These are phyloP conservation scores for Eustoma russellianum DNA, from an alignment of 257 asterid genomes.

Conservation along the genomic window DNA sequence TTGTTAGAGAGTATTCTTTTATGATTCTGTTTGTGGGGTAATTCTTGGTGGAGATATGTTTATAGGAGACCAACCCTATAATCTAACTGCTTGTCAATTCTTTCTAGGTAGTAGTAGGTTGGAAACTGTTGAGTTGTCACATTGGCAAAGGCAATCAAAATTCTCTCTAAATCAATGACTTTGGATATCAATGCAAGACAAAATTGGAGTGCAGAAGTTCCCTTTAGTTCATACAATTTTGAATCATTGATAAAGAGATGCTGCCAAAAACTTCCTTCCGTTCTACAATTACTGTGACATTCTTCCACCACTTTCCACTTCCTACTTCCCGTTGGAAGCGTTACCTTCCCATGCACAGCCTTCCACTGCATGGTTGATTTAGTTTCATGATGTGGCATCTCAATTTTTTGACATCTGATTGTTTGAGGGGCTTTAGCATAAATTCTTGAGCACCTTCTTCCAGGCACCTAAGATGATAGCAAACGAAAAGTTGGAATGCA, in stretches of 20 bases:
- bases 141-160: too few relatives aligned
- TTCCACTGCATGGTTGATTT: conserved; percentile 16
- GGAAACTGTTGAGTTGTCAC: too few relatives aligned
- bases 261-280: not conserved
- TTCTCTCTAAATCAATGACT: too few relatives aligned
- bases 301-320: not conserved
- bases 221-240: not conserved
- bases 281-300: not conserved
- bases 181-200: too few relatives aligned
- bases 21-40: too few relatives aligned
- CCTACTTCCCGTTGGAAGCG: not conserved
- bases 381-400: conserved; percentile 18
- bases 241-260: not conserved
- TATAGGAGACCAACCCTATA: too few relatives aligned
- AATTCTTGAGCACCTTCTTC: conserved; percentile 35
- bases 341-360: conserved; percentile 16
- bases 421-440: conserved; percentile 33
- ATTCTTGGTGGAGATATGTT: too few relatives aligned
- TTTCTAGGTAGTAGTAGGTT: too few relatives aligned
- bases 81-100: too few relatives aligned
- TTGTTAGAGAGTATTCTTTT: too few relatives aligned
- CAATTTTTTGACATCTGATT: conserved; percentile 31
- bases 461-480: conserved; percentile 19
- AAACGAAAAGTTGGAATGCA: not conserved
- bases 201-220: too few relatives aligned